These are phyloP conservation scores for Mesotaenium endlicherianum DNA, from an alignment of 139 green algal species.

Conservation along the genomic window DNA sequence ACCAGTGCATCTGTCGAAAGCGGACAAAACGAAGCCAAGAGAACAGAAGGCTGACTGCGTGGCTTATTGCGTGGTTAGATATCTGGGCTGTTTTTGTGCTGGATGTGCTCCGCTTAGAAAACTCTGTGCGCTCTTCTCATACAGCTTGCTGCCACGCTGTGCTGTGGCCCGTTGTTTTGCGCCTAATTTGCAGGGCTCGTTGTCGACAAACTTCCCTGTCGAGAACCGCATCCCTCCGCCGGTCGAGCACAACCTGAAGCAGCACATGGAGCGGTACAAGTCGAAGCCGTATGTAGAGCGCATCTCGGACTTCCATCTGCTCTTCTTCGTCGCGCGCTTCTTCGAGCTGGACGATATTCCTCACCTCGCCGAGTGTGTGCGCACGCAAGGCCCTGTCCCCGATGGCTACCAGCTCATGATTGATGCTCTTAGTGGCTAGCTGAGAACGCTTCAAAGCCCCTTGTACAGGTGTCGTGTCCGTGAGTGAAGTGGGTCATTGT, in stretches of 20 bases:
- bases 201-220: constrained; percentile 78
- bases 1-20: too few species aligned
- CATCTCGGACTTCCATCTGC: constrained; percentile 90
- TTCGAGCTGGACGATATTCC: constrained; percentile 78
- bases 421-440: too few species aligned
- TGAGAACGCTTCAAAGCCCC: too few species aligned
- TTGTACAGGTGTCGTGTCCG: too few species aligned
- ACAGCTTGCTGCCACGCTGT: neutral
- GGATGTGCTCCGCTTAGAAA: neutral
- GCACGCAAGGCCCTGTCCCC: constrained; percentile 39
- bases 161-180: neutral
- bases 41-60: neutral
- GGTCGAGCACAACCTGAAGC: constrained; percentile 67
- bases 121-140: neutral
- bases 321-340: constrained; percentile 89
- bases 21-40: too few species aligned
- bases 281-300: constrained; percentile 65
- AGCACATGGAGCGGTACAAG: constrained; percentile 67
- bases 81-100: neutral
- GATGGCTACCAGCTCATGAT: constrained; percentile 59
- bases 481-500: too few species aligned
- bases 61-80: neutral
- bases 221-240: constrained; percentile 90
- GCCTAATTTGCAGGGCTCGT: constrained; percentile 49
- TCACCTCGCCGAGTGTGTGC: constrained; percentile 70